These are phyloP conservation scores for Penicillium verrucosum DNA, from an alignment of 2,329 filamentous ascomycete genomes.

Conservation along the genomic window DNA sequence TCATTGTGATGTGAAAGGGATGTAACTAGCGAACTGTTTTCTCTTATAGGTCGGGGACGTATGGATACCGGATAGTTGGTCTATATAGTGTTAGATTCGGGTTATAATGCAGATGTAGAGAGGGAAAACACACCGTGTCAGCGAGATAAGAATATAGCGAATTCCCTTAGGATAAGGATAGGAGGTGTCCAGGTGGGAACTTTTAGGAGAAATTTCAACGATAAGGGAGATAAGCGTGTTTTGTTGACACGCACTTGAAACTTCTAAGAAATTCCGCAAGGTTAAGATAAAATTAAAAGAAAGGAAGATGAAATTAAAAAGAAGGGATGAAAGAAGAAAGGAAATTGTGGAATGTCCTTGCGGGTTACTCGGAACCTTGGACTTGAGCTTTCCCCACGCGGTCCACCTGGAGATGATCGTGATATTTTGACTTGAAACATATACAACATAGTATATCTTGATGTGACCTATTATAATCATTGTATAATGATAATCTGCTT, in stretches of 20 bases:
- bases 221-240: constrained; percentile 1
- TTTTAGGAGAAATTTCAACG: not conserved
- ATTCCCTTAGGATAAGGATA: constrained; percentile 3
- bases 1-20: constrained; percentile 28
- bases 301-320: not conserved
- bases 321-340: not conserved
- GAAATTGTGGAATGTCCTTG: constrained; percentile 5
- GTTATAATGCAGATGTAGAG: not conserved
- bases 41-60: not conserved
- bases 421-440: not conserved
- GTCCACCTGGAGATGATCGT: constrained; percentile 7
- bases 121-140: not conserved
- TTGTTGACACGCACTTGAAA: not conserved
- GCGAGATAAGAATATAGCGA: constrained; percentile 2
- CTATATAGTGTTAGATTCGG: not conserved
- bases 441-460: too few species aligned
- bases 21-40: not conserved
- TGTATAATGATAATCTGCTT: not conserved
- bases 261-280: not conserved
- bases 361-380: constrained; percentile 22
- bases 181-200: not conserved
- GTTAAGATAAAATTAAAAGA: not conserved
- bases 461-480: not conserved
- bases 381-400: constrained; percentile 19
- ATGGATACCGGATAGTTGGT: not conserved